Evolutionary conservation across 129 eudicot species (phyloP).

Genomic region (Pulicaria dysenterica): DNA sequence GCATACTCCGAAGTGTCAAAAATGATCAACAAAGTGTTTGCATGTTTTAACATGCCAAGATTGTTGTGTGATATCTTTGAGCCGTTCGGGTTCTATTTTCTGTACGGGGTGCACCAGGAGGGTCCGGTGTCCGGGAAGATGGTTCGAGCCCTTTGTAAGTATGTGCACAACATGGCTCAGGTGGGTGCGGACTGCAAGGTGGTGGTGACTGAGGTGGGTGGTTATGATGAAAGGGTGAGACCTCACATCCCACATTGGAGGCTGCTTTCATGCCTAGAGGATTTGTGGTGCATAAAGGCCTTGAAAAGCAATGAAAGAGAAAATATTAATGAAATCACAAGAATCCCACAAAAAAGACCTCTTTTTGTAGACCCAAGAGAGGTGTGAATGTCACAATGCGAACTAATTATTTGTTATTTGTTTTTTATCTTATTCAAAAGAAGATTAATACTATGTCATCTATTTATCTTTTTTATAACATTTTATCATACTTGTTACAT

Average conservation of each 20-base stretch:
- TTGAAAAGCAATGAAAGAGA: slow-evolving; percentile 39
- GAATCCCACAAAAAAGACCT: slow-evolving; percentile 41
- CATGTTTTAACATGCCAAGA: slow-evolving; percentile 48
- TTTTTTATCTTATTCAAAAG: slow-evolving; percentile 20
- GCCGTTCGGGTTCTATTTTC: slow-evolving; percentile 60
- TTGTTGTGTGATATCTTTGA: slow-evolving; percentile 37
- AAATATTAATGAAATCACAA: slow-evolving; percentile 38
- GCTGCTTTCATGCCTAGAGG: slow-evolving; percentile 57
- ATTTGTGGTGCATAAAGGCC: slow-evolving; percentile 64
- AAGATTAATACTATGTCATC: too few relatives aligned
- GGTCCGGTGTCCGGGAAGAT: slow-evolving; percentile 51
- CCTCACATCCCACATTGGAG: slow-evolving; percentile 62
- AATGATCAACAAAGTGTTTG: slow-evolving; percentile 40
- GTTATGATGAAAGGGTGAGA: slow-evolving; percentile 43
- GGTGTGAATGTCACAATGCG: slow-evolving; percentile 47
- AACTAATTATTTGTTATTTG: slow-evolving; percentile 26
- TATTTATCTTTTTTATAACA: too few relatives aligned
- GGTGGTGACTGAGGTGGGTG: slow-evolving; percentile 60
- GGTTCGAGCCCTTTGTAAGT: slow-evolving; percentile 50
- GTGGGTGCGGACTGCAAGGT: slow-evolving; percentile 43
- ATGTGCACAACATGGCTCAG: slow-evolving; percentile 57
- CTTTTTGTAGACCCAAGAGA: slow-evolving; percentile 80
- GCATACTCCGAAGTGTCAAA: slow-evolving; percentile 33
- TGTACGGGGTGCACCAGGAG: slow-evolving; percentile 55
- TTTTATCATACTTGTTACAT: too few relatives aligned